Percentiles rank a stretch among this genome's conserved stretches.
phyloP scores from a whole-genome alignment of 768 basidiomycete genomes.

The Tylopilus felleus region DNA sequence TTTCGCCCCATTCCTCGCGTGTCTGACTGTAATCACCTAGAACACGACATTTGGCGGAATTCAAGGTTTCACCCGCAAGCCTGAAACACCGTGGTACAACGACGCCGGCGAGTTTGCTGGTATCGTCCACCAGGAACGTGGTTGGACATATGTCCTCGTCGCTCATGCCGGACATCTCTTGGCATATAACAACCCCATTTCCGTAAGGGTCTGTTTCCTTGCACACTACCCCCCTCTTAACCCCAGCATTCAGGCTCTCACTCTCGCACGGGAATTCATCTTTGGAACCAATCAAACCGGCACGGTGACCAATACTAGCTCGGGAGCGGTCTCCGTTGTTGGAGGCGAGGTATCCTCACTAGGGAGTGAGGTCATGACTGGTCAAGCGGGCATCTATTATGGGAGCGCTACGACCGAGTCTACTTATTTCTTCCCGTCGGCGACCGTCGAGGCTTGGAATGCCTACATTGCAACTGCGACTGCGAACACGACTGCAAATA shows the following conservation, averaged over 20 bases:
- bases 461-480: slow-evolving; percentile 45
- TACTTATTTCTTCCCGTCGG: slow-evolving; percentile 52
- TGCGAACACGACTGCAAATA: neutral
- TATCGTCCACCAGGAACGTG: slow-evolving; percentile 70
- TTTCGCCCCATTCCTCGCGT: neutral
- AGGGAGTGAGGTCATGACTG: slow-evolving; percentile 46
- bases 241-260: slow-evolving; percentile 43
- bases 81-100: slow-evolving; percentile 63
- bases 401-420: slow-evolving; percentile 43
- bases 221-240: neutral
- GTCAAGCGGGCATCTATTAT: slow-evolving; percentile 53
- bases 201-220: slow-evolving; percentile 36
- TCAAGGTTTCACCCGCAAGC: slow-evolving; percentile 67
- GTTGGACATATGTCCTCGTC: slow-evolving; percentile 45
- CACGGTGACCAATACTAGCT: slow-evolving; percentile 38
- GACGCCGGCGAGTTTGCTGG: slow-evolving; percentile 56
- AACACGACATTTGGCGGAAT: slow-evolving; percentile 82
- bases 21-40: slow-evolving; percentile 30
- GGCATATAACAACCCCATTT: slow-evolving; percentile 31
- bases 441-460: slow-evolving; percentile 56
- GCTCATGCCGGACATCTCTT: slow-evolving; percentile 39
- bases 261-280: slow-evolving; percentile 62
- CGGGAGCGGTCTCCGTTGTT: slow-evolving; percentile 30
- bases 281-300: slow-evolving; percentile 63
- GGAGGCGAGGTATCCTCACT: slow-evolving; percentile 51